Conservation (phyloP, 805 yeast genomes). For the Diddensiella transvaalensis region DNA sequence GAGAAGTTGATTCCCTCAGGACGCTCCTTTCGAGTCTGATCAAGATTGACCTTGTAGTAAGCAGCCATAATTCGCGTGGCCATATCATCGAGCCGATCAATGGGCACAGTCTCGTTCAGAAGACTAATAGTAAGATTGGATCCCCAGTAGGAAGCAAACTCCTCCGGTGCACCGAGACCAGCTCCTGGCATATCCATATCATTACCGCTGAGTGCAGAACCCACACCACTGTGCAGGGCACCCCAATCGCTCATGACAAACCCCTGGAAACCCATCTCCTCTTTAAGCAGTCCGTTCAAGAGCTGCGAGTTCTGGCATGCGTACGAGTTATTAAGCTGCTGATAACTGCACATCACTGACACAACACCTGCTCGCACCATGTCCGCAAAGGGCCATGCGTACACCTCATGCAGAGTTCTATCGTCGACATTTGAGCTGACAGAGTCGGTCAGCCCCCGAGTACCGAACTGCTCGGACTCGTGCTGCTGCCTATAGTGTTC, state of each 20-base stretch:
- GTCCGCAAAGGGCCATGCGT: slow-evolving; percentile 66
- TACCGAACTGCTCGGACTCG: slow-evolving; percentile 47
- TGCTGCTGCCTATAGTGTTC: slow-evolving; percentile 54
- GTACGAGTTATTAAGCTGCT: slow-evolving; percentile 52
- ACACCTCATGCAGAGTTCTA: slow-evolving; percentile 57
- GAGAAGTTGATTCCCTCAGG: slow-evolving; percentile 46
- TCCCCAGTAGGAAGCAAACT: slow-evolving; percentile 56
- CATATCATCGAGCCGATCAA: slow-evolving; percentile 57
- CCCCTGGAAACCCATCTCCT: slow-evolving; percentile 63
- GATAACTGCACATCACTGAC: slow-evolving; percentile 59
- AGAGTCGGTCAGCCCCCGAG: slow-evolving; percentile 38
- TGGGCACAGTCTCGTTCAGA: slow-evolving; percentile 52
- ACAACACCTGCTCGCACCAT: slow-evolving; percentile 58
- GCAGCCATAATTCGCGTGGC: slow-evolving; percentile 57
- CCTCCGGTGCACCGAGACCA: slow-evolving; percentile 37
- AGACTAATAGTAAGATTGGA: slow-evolving; percentile 53
- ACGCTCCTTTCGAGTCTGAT: slow-evolving; percentile 20
- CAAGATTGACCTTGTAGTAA: slow-evolving; percentile 44
- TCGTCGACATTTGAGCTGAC: slow-evolving; percentile 56
- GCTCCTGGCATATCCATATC: slow-evolving; percentile 71
- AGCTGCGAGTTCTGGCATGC: slow-evolving; percentile 59
- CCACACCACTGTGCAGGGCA: slow-evolving; percentile 56
- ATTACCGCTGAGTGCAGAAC: slow-evolving; percentile 53
- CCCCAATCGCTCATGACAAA: slow-evolving; percentile 67
- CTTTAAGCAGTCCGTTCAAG: slow-evolving; percentile 53